phyloP scores from a whole-genome alignment of 768 basidiomycete species.

The Gymnopilus junonius region DNA sequence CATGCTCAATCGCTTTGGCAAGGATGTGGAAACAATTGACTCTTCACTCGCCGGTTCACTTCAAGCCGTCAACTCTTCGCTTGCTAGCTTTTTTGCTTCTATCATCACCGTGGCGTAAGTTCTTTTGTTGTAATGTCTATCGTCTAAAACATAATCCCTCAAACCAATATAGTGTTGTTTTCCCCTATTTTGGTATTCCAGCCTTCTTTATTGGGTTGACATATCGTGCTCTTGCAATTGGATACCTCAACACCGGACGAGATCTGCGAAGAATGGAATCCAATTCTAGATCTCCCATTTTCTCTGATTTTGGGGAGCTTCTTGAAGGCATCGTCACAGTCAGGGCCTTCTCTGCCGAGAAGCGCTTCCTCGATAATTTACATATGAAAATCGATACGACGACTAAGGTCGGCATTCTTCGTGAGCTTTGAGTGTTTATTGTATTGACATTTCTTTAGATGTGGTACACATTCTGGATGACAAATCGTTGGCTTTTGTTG shows the following conservation, averaged over 20 bases:
- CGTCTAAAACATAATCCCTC: not conserved
- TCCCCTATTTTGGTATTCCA: slow-evolving; percentile 84
- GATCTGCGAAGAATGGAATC: slow-evolving; percentile 92
- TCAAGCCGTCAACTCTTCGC: slow-evolving; percentile 76
- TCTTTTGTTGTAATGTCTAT: not conserved
- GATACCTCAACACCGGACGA: slow-evolving; percentile 79
- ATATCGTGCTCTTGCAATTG: slow-evolving; percentile 72
- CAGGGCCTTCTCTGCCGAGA: slow-evolving; percentile 86
- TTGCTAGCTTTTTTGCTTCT: slow-evolving; percentile 79
- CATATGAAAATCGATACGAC: slow-evolving; percentile 77
- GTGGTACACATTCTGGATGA: slow-evolving; percentile 93
- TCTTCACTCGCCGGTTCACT: slow-evolving; percentile 67
- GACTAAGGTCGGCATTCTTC: slow-evolving; percentile 56
- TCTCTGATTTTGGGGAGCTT: slow-evolving; percentile 81
- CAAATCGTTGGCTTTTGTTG: slow-evolving; percentile 82
- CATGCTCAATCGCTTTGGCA: slow-evolving; percentile 86
- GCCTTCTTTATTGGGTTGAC: slow-evolving; percentile 73
- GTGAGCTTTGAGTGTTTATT: not conserved
- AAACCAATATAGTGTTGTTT: slow-evolving; percentile 53
- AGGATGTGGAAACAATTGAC: slow-evolving; percentile 90
- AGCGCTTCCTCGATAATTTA: slow-evolving; percentile 73
- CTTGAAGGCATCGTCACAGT: slow-evolving; percentile 93
- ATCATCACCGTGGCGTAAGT: slow-evolving; percentile 73
- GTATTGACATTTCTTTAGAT: slow-evolving; percentile 45
- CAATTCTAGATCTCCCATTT: slow-evolving; percentile 83